Evolutionary conservation across 768 basidiomycete genomes (phyloP), one percentile per base, ranked within the genome.

Genomic region (Paxillus involutus): DNA sequence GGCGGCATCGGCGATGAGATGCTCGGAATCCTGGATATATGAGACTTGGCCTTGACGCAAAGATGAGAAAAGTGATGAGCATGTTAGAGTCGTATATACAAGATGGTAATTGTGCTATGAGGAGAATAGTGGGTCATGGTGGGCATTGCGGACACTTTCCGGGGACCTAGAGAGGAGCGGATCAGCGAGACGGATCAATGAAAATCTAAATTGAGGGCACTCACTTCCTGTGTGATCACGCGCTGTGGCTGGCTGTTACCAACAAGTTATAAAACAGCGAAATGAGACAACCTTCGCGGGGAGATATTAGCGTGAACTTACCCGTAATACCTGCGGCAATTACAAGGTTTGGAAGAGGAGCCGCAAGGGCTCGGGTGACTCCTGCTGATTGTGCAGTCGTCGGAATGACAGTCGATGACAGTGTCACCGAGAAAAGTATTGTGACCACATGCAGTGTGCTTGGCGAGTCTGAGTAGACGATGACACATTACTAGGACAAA

Each of bases 1-100:
- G 86, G 84, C 3, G 89, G 85, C 12, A 77, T 91, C 52, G 77
- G 79, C 24, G 86, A 90, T 60, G 76, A 72, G 45, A 79, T 83
- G 72, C 60, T 89, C 35, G 76, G 81, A 61, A 82, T 84, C 40
- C 66, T 86, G 59, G 82, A 86, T 67, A 44, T 77, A 49, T 66
- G 51, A 51, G 26, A 29, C 24, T 9, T 29, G 24, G 42, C n/a
- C 32, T 11, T 4, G 9, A 24, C 3, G 24, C 24, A 24, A 24
- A 24, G 2, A 24, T 24, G 2, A 5, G 24, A 24, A 24, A 26
- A 26, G 26, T 6, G 26, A 26, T 26, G 26, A 1, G 26, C 26
- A 19, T 24, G 47, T 57, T 43, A 12, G 26, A 26, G 26, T 26
- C 5, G 32, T 62, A 60, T 61, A 39, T 63, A 68, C 57, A 48